Conservation (phyloP, 2,329 filamentous ascomycete species). For the Fusarium dimerum region DNA sequence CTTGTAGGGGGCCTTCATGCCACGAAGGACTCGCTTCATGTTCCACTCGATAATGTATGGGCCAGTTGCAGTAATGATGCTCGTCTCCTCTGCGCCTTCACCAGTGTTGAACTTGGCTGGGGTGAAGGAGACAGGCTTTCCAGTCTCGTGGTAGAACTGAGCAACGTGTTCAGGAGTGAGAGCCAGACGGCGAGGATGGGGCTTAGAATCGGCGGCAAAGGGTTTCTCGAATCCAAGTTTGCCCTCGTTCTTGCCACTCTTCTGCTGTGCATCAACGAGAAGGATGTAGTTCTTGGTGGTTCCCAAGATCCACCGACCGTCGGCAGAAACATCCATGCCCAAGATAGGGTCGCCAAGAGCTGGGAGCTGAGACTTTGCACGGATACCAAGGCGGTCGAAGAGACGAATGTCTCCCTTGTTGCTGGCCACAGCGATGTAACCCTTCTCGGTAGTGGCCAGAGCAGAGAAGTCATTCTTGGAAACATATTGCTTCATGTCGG, state of each 20-base stretch:
- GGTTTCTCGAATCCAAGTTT: slow-evolving; percentile 97
- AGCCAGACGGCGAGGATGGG: slow-evolving; percentile 85
- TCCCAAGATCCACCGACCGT: slow-evolving; percentile 92
- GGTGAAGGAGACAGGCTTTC: slow-evolving; percentile 82
- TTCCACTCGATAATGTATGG: slow-evolving; percentile 98
- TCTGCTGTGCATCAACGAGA: slow-evolving; percentile 88
- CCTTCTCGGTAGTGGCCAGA: slow-evolving; percentile 91
- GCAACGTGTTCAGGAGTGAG: slow-evolving; percentile 91
- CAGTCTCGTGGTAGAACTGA: slow-evolving; percentile 96
- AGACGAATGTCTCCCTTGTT: slow-evolving; percentile 98
- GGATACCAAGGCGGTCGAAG: slow-evolving; percentile 94
- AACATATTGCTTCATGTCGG: slow-evolving; percentile 90
- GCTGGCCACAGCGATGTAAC: slow-evolving; percentile 93
- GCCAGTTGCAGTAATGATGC: slow-evolving; percentile 94
- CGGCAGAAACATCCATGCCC: slow-evolving; percentile 90
- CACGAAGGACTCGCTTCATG: slow-evolving; percentile 82
- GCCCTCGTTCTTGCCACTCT: slow-evolving; percentile 92
- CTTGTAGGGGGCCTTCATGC: slow-evolving; percentile 83
- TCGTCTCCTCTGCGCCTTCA: slow-evolving; percentile 78
- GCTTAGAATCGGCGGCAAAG: slow-evolving; percentile 91
- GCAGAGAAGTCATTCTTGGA: slow-evolving; percentile 98
- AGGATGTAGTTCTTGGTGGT: slow-evolving; percentile 94
- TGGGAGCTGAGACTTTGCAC: slow-evolving; percentile 95
- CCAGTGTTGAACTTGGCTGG: slow-evolving; percentile 93
- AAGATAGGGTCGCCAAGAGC: slow-evolving; percentile 94